Conservation (phyloP, 352 stramenopile species). For the Phytophthora pisi region DNA sequence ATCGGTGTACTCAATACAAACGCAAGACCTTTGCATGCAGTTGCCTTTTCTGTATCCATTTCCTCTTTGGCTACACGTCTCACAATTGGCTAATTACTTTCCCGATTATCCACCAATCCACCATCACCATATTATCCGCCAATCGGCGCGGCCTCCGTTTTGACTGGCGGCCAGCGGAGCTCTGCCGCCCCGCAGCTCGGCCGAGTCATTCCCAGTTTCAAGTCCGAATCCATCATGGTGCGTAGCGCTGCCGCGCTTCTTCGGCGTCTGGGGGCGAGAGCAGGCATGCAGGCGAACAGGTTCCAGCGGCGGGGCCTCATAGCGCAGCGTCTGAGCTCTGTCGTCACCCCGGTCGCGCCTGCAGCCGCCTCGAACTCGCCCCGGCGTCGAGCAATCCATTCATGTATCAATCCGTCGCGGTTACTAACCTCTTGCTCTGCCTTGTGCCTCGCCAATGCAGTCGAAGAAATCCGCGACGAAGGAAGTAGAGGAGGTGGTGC, state of each 20-base stretch:
- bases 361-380: background rate
- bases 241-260: slow-evolving; percentile 24
- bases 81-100: background rate
- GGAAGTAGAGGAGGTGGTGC: slow-evolving; percentile 93
- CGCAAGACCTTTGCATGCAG: too few relatives aligned
- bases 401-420: background rate
- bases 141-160: slow-evolving; percentile 17
- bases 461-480: slow-evolving; percentile 89
- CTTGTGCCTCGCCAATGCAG: slow-evolving; percentile 27
- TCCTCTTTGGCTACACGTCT: background rate
- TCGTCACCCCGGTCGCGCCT: slow-evolving; percentile 6
- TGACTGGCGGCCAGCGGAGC: slow-evolving; percentile 29
- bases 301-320: background rate
- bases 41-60: background rate
- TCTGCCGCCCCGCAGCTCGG: background rate
- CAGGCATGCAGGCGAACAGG: background rate
- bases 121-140: slow-evolving; percentile 12
- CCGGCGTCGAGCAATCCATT: background rate
- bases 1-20: too few relatives aligned
- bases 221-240: slow-evolving; percentile 90
- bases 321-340: background rate
- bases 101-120: background rate
- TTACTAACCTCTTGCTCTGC: slow-evolving; percentile 5
- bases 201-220: slow-evolving; percentile 74
- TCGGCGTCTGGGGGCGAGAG: background rate